Evolutionary conservation across 1,284 basidiomycete genomes (phyloP).

Genomic region (Rhodotorula mucilaginosa): DNA sequence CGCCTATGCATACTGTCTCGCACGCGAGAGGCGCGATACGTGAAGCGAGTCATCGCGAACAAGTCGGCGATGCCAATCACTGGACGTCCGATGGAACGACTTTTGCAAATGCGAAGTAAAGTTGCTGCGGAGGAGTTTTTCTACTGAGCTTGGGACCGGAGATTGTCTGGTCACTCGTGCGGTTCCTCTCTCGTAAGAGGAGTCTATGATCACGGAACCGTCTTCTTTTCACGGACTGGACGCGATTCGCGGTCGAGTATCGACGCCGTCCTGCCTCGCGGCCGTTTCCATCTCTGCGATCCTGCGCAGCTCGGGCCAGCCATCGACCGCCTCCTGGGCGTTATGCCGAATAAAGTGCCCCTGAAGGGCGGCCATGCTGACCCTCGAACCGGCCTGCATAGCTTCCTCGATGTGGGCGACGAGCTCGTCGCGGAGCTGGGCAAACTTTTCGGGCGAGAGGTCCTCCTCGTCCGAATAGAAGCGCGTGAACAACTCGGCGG

Average conservation of each 20-base stretch:
- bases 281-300: conserved; percentile 23
- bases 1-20: no score
- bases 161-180: no score
- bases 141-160: no score
- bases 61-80: no score
- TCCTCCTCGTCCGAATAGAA: conserved; percentile 66
- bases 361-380: conserved; percentile 92
- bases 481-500: conserved; percentile 70
- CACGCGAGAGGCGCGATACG: no score
- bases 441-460: conserved; percentile 46
- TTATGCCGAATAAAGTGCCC: conserved; percentile 82
- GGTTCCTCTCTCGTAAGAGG: no score
- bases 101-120: no score
- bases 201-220: no score
- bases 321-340: conserved; percentile 62
- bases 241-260: conserved; percentile 9
- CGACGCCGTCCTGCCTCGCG: conserved; percentile 5
- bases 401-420: conserved; percentile 59
- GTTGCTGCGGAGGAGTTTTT: no score
- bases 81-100: no score
- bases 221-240: conserved; percentile 5
- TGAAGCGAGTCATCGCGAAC: no score
- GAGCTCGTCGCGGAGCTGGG: conserved; percentile 56
- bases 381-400: conserved; percentile 55
- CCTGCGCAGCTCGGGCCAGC: conserved; percentile 54